Percentiles rank a stretch among this genome's conserved stretches.
Conservation (phyloP, 768 basidiomycete species). For the Amanita polypyramis region DNA sequence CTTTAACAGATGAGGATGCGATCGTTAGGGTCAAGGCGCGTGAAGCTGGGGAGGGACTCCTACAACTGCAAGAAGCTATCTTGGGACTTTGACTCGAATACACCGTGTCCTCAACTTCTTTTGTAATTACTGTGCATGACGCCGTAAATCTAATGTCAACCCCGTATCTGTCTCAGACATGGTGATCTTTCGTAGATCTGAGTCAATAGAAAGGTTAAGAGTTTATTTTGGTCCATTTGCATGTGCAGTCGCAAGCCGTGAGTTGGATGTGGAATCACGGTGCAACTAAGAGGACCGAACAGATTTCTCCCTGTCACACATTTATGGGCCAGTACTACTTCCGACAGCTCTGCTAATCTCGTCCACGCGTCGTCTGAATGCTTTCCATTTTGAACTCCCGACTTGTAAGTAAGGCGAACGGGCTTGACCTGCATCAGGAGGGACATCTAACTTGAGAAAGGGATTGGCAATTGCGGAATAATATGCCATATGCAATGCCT, state of each 20-base stretch:
- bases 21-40: constrained; percentile 68
- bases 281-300: constrained; percentile 3
- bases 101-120: neutral
- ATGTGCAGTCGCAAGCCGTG: constrained; percentile 12
- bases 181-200: constrained; percentile 49
- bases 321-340: constrained; percentile 13
- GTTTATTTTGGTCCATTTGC: constrained; percentile 44
- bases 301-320: no score
- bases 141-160: constrained; percentile 31
- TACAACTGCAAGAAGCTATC: constrained; percentile 36
- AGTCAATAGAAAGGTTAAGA: constrained; percentile 71
- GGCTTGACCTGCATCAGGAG: constrained; percentile 38
- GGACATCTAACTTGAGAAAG: constrained; percentile 58
- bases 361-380: constrained; percentile 62
- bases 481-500: constrained; percentile 83
- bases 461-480: constrained; percentile 79
- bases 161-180: constrained; percentile 93
- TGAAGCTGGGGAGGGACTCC: constrained; percentile 49
- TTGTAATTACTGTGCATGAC: neutral
- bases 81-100: constrained; percentile 24
- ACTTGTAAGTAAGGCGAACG: constrained; percentile 45
- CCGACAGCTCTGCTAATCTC: constrained; percentile 54
- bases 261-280: constrained; percentile 9
- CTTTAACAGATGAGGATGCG: constrained; percentile 60
- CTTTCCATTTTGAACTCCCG: constrained; percentile 58